Percentiles rank a stretch among this genome's conserved stretches.
Conservation (phyloP, 129 eudicot genomes). For the Saussurea involucrata region DNA sequence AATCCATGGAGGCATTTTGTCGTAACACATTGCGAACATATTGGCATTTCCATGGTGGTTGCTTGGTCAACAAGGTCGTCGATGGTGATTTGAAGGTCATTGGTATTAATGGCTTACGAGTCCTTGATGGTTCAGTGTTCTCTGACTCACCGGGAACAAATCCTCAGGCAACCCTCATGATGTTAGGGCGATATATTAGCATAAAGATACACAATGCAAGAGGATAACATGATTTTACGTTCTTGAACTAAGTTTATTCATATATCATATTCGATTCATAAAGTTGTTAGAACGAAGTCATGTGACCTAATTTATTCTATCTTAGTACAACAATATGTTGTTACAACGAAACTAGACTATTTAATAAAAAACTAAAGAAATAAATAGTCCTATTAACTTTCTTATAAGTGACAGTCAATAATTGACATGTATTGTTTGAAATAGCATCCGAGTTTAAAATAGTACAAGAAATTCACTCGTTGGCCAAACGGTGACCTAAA, state of each 20-base stretch:
- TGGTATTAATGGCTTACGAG: constrained; percentile 32
- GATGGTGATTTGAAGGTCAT: constrained; percentile 30
- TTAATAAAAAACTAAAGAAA: not conserved
- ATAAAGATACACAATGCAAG: not conserved
- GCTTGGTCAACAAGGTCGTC: constrained; percentile 32
- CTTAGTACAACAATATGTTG: not conserved
- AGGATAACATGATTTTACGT: not conserved
- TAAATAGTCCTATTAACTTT: not conserved
- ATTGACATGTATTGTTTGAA: no score
- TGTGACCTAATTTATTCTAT: not conserved
- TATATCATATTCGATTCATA: not conserved
- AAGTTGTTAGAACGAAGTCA: not conserved
- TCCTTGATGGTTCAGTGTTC: constrained; percentile 45
- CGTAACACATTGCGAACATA: constrained; percentile 24
- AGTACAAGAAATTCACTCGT: not conserved
- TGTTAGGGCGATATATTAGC: constrained; percentile 45
- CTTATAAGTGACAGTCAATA: not conserved
- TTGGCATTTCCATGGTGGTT: constrained; percentile 47
- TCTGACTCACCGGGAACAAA: constrained; percentile 47
- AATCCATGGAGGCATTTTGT: constrained; percentile 13
- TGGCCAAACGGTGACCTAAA: not conserved
- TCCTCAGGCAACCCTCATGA: constrained; percentile 44
- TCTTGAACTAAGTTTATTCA: no score
- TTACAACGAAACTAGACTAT: not conserved
- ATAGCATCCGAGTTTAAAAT: no score